Base-by-base conservation (phyloP, 257 asterid species). In the Handroanthus guayacan region DNA sequence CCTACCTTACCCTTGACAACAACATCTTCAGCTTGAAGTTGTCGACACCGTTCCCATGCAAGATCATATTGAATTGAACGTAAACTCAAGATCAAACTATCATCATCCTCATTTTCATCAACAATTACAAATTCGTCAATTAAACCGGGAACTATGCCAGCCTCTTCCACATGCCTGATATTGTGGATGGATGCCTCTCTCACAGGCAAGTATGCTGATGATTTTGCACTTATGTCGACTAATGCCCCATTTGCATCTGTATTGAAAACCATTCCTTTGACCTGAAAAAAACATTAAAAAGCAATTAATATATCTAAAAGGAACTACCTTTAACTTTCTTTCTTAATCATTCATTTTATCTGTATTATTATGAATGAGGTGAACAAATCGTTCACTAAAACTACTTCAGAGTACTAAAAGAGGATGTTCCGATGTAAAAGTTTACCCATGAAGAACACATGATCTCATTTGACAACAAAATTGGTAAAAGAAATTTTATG, bases 21-120 rank as follows among this genome's bases (percentile, higher is more conserved):
- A n/a, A 90, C 97, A 79, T 93, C 99, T 85, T 95, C 99, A 17
- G 98, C 91, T 90, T 95, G 98, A 74, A 95, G 98, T 81, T 93
- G 98, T 75, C 97, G 81, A 75, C 96, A 91, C 25, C 99, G 83
- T 83, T 95, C 99, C 99, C 99, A 95, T 2, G 98, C 98, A 56
- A 95, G 90, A 73, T 91, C 97, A 74, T 85, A 87, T 65, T 95
- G 99, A 74, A 93, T 84, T 3, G 97, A 71, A 12, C 97, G 91
- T 45, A 93, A 86, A 72, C 99, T 95, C 87, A 95, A 80, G 70
- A 90, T 84, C 90, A 95, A 91, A 84, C 98, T 93, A 70, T 93
- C 97, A 78, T 95, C 98, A 67, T 84, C 87, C 75, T 88, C 89
- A 67, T 90, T 86, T 82, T 85, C 96, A 16, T 92, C 99, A 63